Base-by-base conservation (phyloP, 2,329 filamentous ascomycete species). In the Penicillium oxalicum region DNA sequence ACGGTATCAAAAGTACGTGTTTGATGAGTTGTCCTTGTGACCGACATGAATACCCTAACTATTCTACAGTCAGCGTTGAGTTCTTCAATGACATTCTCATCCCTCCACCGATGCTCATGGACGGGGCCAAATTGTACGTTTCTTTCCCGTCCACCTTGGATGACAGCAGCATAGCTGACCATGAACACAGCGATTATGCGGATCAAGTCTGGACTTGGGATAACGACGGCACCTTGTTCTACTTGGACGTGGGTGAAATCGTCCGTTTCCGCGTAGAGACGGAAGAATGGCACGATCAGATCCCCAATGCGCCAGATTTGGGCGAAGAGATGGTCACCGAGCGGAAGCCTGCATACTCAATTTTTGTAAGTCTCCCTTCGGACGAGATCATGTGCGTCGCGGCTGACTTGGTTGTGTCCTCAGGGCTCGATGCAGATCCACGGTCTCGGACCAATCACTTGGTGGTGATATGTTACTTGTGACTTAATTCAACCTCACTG, bases 71-170 rank as follows among this genome's bases (percentile, higher is more conserved):
- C 51, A 83, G 84, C 42, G 85, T 91, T 4, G 88, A 95, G 54
- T 98, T 98, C 68, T 98, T 96, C 60, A 87, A 91, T 59, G 91
- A 97, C 55, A 89, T 98, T 29, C 85, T 88, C 50, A 82, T 97
- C 54, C 88, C 80, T 1, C 82, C 80, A 33, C 79, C 83, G 47
- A 82, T 88, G 55, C 77, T 95, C 4, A 87, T 90, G 35, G 81
- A 87, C 27, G 83, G 82, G n/a, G 82, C 84, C 26, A 79, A 81
- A 64, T 95, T 88, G 86, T 90, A 71, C 71, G 83, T 40, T 44
- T 28, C 7, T 3, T 9, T 11, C 33, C n/a, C 5, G 5, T 35
- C 8, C 26, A 4, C 1, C 26, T 72, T 26, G 11, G 6, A 25
- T 18, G 29, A 24, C 18, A 33, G n/a, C 27, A 27, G 29, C 9